phyloP scores from a whole-genome alignment of 768 basidiomycete species.

The Pleurotus platypus region DNA sequence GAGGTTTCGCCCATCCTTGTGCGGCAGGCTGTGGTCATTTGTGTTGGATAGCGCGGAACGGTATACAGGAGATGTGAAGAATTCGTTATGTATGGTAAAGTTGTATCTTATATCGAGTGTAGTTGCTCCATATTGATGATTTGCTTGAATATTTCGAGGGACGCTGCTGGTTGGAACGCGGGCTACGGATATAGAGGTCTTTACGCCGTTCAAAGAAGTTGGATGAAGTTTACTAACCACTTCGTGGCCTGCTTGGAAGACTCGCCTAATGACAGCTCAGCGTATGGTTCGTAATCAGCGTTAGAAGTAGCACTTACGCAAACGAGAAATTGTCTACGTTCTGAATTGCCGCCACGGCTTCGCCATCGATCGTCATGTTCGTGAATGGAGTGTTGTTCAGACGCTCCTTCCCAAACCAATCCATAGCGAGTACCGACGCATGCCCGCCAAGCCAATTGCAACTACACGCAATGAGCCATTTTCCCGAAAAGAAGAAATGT shows the following conservation, averaged over 20 bases:
- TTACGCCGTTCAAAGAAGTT: background rate
- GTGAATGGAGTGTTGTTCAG: slow-evolving; percentile 34
- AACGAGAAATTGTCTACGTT: slow-evolving; percentile 68
- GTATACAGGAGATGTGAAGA: slow-evolving; percentile 1
- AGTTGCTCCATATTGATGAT: slow-evolving; percentile 46
- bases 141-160: slow-evolving; percentile 58
- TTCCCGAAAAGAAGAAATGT: background rate
- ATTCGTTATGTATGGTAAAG: background rate
- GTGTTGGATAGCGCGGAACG: slow-evolving; percentile 58
- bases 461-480: slow-evolving; percentile 16
- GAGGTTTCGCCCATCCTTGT: slow-evolving; percentile 58
- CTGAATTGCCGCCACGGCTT: slow-evolving; percentile 52
- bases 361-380: slow-evolving; percentile 56
- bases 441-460: slow-evolving; percentile 48
- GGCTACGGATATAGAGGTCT: slow-evolving; percentile 31
- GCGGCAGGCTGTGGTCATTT: slow-evolving; percentile 81
- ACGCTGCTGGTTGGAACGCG: slow-evolving; percentile 57
- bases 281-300: background rate
- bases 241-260: slow-evolving; percentile 60
- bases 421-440: slow-evolving; percentile 38
- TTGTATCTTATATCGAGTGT: slow-evolving; percentile 39
- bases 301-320: slow-evolving; percentile 40
- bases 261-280: slow-evolving; percentile 32
- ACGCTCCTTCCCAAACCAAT: slow-evolving; percentile 40
- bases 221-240: slow-evolving; percentile 39